Evolutionary conservation across 805 yeast genomes (phyloP).

Genomic region (Suhomyces sp.): DNA sequence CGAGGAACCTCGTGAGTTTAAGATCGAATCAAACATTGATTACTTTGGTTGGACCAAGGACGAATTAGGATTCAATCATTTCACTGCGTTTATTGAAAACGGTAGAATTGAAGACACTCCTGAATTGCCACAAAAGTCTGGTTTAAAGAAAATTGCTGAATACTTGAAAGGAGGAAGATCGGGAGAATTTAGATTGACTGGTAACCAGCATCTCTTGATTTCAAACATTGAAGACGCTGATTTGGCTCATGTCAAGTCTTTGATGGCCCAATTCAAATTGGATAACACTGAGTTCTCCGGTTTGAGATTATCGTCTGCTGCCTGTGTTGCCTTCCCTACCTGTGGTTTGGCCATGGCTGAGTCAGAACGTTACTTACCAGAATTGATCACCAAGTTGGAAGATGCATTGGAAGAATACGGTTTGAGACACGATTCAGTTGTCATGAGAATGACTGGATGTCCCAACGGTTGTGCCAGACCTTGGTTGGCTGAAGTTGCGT

Average conservation of each 20-base stretch:
- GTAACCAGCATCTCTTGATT: constrained; percentile 88
- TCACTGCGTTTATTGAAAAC: constrained; percentile 91
- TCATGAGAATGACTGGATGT: constrained; percentile 98
- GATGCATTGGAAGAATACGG: constrained; percentile 88
- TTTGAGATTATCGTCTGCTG: constrained; percentile 85
- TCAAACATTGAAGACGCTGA: constrained; percentile 72
- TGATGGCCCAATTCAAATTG: constrained; percentile 71
- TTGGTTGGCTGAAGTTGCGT: constrained; percentile 94
- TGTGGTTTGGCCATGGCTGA: constrained; percentile 99
- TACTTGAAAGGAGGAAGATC: constrained; percentile 56
- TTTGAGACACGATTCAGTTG: constrained; percentile 88
- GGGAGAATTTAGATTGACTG: constrained; percentile 91
- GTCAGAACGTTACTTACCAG: constrained; percentile 89
- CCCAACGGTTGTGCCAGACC: constrained; percentile 99
- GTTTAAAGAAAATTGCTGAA: constrained; percentile 76
- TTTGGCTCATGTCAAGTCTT: constrained; percentile 56
- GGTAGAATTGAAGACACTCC: constrained; percentile 95
- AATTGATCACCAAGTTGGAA: constrained; percentile 76
- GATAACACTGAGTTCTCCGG: constrained; percentile 84
- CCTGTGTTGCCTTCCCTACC: constrained; percentile 98
- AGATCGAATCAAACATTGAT: constrained; percentile 84
- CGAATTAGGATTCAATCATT: constrained; percentile 80
- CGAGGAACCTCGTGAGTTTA: constrained; percentile 66
- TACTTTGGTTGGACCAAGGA: constrained; percentile 93
- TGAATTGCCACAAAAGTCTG: constrained; percentile 86